Conservation (phyloP, 345 rosid genomes). For the Luvunga scandens region DNA sequence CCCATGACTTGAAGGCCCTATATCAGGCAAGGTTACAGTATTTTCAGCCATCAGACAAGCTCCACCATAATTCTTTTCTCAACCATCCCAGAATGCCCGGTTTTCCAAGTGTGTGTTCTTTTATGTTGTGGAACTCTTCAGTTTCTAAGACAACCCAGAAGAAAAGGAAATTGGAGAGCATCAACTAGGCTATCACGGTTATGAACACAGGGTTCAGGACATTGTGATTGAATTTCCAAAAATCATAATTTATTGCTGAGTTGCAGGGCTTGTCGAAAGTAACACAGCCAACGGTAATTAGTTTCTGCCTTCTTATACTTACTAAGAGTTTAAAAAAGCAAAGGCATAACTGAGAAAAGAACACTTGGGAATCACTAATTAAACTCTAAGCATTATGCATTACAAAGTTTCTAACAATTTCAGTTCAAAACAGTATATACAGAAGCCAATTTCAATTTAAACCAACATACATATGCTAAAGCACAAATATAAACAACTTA, state of each 20-base stretch:
- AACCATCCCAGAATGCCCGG: too few species aligned
- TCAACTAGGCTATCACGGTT: background rate
- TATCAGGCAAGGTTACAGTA: background rate
- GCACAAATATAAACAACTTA: background rate
- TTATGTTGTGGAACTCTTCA: background rate
- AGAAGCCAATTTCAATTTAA: background rate
- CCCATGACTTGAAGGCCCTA: background rate
- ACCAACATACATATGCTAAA: background rate
- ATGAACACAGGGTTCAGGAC: background rate
- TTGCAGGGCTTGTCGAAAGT: background rate
- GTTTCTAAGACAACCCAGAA: background rate
- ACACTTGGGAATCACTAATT: background rate
- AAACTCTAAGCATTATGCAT: background rate
- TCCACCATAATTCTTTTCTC: too few species aligned
- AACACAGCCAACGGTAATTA: background rate
- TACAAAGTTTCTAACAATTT: background rate
- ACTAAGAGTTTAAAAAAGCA: background rate
- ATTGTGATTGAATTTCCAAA: background rate
- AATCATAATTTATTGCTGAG: background rate
- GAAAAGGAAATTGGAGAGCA: background rate
- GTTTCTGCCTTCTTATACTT: background rate
- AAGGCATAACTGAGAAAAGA: background rate
- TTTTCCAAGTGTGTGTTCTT: too few species aligned
- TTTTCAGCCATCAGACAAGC: too few species aligned
- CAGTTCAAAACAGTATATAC: background rate